Percentiles rank a stretch among this genome's conserved stretches.
Evolutionary conservation across 2,329 filamentous ascomycete genomes (phyloP).

Genomic region (Calonectria honghensis): DNA sequence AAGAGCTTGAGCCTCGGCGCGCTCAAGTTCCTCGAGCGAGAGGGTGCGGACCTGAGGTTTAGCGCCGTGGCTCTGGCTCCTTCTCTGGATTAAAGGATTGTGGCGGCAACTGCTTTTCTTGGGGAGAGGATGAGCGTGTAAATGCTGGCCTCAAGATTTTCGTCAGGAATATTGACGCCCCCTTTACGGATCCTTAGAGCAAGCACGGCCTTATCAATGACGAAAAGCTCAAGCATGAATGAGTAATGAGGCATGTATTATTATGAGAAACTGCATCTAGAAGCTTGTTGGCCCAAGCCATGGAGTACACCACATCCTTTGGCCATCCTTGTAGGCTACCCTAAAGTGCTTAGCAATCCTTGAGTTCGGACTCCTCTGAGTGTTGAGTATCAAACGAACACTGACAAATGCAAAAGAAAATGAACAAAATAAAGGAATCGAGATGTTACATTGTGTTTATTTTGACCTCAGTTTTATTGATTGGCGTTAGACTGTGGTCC

Average conservation of each 20-base stretch:
- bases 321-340: background rate
- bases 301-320: too few species aligned
- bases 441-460: background rate
- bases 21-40: slow-evolving; percentile 73
- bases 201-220: background rate
- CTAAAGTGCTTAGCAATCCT: background rate
- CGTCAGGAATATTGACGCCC: background rate
- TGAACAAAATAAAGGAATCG: background rate
- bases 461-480: background rate
- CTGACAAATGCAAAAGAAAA: background rate
- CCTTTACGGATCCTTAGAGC: background rate
- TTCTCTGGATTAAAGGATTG: slow-evolving; percentile 64
- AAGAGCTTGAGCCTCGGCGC: slow-evolving; percentile 83
- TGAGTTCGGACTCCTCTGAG: background rate
- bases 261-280: background rate
- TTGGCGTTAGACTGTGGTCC: background rate
- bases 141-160: background rate
- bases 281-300: background rate
- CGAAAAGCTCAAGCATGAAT: background rate
- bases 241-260: slow-evolving; percentile 21
- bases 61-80: slow-evolving; percentile 75
- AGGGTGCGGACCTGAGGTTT: slow-evolving; percentile 74
- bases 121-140: background rate
- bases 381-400: background rate
- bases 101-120: background rate